Conservation (phyloP, 352 stramenopile genomes). For the Globisporangium viniferum region DNA sequence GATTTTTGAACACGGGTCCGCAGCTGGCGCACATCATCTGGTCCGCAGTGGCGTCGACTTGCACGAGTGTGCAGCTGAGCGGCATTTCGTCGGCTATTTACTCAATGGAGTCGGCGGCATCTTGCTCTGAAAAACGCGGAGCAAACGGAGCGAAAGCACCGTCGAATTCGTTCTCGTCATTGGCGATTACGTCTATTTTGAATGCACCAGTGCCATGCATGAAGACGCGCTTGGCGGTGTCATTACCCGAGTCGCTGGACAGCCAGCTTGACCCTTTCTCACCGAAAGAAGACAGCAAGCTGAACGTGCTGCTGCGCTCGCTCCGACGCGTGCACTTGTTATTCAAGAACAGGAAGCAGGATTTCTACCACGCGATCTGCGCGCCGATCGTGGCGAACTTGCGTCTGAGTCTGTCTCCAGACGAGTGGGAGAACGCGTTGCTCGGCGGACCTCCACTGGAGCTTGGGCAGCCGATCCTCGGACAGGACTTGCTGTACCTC, state of each 20-base stretch:
- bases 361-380: slow-evolving; percentile 54
- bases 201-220: slow-evolving; percentile 49
- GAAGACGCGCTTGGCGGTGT: slow-evolving; percentile 61
- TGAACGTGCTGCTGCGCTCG: slow-evolving; percentile 66
- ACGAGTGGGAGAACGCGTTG: slow-evolving; percentile 53
- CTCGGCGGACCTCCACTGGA: slow-evolving; percentile 44
- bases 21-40: slow-evolving; percentile 77
- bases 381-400: slow-evolving; percentile 46
- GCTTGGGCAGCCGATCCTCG: slow-evolving; percentile 56
- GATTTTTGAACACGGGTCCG: slow-evolving; percentile 64
- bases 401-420: slow-evolving; percentile 34
- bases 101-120: slow-evolving; percentile 32
- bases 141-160: slow-evolving; percentile 2
- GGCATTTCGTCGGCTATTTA: slow-evolving; percentile 70
- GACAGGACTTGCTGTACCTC: slow-evolving; percentile 75
- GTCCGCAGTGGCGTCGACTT: slow-evolving; percentile 63
- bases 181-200: slow-evolving; percentile 65
- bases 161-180: slow-evolving; percentile 52
- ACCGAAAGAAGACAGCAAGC: slow-evolving; percentile 74
- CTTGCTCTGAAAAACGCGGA: slow-evolving; percentile 19
- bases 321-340: slow-evolving; percentile 54
- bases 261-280: slow-evolving; percentile 64
- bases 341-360: slow-evolving; percentile 45
- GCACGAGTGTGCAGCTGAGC: slow-evolving; percentile 61
- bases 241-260: slow-evolving; percentile 63